A percentile compares a stretch with the other conserved stretches of the same genome.
phyloP scores from a whole-genome alignment of 2,329 filamentous ascomycete species.

The Tothia fuscella region DNA sequence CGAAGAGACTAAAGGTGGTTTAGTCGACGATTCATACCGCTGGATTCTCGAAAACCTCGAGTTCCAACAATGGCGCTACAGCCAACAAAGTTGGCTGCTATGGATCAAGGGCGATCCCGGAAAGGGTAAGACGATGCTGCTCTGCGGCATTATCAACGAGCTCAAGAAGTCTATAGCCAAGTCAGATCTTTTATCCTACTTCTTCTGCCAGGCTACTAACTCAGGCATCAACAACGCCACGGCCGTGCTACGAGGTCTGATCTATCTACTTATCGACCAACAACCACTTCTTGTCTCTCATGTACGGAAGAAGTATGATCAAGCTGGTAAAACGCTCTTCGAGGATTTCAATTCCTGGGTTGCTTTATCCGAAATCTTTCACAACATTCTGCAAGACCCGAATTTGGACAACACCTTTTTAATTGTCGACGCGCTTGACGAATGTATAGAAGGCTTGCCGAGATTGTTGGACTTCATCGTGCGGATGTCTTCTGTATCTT shows the following conservation, averaged over 20 bases:
- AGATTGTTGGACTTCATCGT: conserved; percentile 11
- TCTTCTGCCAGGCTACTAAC: conserved; percentile 35
- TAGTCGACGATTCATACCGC: conserved; percentile 13
- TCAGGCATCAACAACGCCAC: conserved; percentile 22
- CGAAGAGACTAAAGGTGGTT: conserved; percentile 12
- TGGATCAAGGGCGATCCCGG: no score
- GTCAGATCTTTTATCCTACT: conserved; percentile 18
- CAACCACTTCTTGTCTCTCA: conserved; percentile 24
- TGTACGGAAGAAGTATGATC: conserved; percentile 24
- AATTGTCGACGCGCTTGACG: conserved; percentile 38
- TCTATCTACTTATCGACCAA: conserved; percentile 20
- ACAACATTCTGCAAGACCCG: conserved; percentile 27
- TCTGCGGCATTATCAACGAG: no score
- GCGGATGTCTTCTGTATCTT: background rate
- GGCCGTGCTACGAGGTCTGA: background rate
- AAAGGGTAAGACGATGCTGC: no score
- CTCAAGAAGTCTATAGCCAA: conserved; percentile 16
- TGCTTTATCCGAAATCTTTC: conserved; percentile 27
- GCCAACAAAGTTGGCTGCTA: conserved; percentile 19
- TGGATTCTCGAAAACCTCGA: conserved; percentile 17
- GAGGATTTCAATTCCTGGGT: conserved; percentile 27
- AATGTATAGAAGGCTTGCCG: conserved; percentile 23
- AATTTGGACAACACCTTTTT: conserved; percentile 20
- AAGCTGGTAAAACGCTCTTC: conserved; percentile 26
- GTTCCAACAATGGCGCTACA: conserved; percentile 17